Conservation (phyloP, 768 basidiomycete species). For the Mycena maculata region DNA sequence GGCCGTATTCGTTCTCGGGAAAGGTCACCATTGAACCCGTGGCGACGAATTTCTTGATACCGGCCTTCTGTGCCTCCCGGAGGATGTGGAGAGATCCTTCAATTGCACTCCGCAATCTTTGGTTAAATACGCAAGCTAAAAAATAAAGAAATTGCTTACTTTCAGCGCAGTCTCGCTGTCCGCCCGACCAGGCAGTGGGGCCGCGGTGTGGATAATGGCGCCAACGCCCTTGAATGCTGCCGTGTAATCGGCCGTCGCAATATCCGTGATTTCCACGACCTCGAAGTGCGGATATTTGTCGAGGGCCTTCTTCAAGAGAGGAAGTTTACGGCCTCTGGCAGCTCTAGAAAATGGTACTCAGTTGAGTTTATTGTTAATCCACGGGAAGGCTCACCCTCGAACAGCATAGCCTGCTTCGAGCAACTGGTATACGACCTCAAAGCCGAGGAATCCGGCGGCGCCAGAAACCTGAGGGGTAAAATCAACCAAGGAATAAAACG, state of each 20-base stretch:
- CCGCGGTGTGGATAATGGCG: slow-evolving; percentile 25
- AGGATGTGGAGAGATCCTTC: slow-evolving; percentile 43
- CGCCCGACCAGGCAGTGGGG: slow-evolving; percentile 28
- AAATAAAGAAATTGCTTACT: not conserved
- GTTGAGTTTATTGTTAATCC: not conserved
- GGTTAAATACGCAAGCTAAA: not conserved
- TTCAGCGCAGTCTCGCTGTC: slow-evolving; percentile 13
- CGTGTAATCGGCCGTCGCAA: slow-evolving; percentile 26
- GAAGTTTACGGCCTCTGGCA: slow-evolving; percentile 32
- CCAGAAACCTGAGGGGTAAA: slow-evolving; percentile 8
- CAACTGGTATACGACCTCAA: slow-evolving; percentile 33
- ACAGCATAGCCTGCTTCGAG: slow-evolving; percentile 32
- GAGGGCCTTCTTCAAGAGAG: slow-evolving; percentile 27
- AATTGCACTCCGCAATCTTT: slow-evolving; percentile 35
- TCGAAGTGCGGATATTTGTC: slow-evolving; percentile 30
- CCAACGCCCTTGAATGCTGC: slow-evolving; percentile 25
- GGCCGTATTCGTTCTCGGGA: slow-evolving; percentile 8
- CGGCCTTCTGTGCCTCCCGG: slow-evolving; percentile 38
- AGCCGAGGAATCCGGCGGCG: slow-evolving; percentile 28
- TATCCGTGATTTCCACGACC: slow-evolving; percentile 32
- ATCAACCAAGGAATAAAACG: not conserved
- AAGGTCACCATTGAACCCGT: slow-evolving; percentile 36
- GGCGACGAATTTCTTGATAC: slow-evolving; percentile 37
- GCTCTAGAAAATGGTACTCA: slow-evolving; percentile 8
- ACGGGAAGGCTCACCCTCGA: slow-evolving; percentile 11